Percentiles rank a stretch among this genome's conserved stretches.
Evolutionary conservation across 345 rosid species (phyloP).

Genomic region (Mallotus nudiflorus): DNA sequence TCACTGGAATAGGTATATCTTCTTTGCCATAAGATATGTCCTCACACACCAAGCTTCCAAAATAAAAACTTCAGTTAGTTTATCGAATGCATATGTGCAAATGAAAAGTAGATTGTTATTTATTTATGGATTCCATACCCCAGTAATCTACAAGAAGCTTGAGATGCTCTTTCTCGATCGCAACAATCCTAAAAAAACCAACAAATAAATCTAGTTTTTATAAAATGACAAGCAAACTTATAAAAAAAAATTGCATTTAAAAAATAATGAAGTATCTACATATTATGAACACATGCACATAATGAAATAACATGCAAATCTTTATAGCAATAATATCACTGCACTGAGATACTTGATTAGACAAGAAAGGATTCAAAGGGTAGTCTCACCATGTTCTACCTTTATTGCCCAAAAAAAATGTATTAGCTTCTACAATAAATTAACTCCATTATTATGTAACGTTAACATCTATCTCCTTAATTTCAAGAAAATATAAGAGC

Average conservation of each 20-base stretch:
- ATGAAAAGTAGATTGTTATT: not conserved
- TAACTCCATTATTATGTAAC: no score
- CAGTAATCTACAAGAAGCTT: constrained; percentile 8
- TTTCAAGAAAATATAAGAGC: not conserved
- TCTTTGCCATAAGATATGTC: constrained; percentile 29
- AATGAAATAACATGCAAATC: constrained; percentile 2
- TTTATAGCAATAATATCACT: not conserved
- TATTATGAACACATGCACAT: not conserved
- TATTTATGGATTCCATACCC: constrained; percentile 32
- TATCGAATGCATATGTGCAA: not conserved
- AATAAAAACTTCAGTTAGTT: constrained; percentile 9
- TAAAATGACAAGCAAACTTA: constrained; percentile 6
- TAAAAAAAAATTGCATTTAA: not conserved
- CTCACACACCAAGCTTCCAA: constrained; percentile 25
- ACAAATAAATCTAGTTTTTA: not conserved
- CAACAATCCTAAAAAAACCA: constrained; percentile 31
- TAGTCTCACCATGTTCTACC: not conserved
- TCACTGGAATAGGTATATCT: constrained; percentile 22
- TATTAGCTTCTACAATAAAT: not conserved
- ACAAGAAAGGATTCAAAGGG: not conserved
- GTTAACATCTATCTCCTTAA: not conserved
- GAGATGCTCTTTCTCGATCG: constrained; percentile 11
- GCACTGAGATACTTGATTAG: not conserved
- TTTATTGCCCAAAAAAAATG: not conserved
- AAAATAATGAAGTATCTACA: not conserved